Conservation (phyloP, 2,329 filamentous ascomycete species). For the Xenoacremonium recifei region DNA sequence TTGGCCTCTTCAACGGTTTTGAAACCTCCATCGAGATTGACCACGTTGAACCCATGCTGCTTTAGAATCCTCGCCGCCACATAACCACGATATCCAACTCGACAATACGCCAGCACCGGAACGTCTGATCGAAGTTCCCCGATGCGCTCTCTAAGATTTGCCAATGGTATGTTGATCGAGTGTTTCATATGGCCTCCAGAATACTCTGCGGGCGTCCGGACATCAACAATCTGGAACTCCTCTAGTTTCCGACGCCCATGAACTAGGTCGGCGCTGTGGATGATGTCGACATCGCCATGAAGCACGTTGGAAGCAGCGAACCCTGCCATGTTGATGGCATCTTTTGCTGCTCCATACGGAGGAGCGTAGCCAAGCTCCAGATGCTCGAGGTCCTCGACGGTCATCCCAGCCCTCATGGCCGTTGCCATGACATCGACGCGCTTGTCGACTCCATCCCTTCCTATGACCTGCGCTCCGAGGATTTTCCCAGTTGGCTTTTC, state of each 20-base stretch:
- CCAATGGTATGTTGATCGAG: conserved; percentile 8
- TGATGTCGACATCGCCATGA: conserved; percentile 7
- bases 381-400: conserved; percentile 9
- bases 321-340: conserved; percentile 9
- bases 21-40: neutral
- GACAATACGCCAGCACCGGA: neutral
- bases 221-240: conserved; percentile 8
- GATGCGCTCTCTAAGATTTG: neutral
- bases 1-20: neutral
- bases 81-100: neutral
- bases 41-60: neutral
- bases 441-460: conserved; percentile 7
- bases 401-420: conserved; percentile 9
- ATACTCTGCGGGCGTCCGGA: conserved; percentile 5
- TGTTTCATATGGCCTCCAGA: conserved; percentile 2
- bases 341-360: conserved; percentile 9
- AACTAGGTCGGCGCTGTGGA: conserved; percentile 5
- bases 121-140: neutral
- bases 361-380: conserved; percentile 10
- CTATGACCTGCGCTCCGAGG: conserved; percentile 8
- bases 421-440: conserved; percentile 10
- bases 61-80: neutral
- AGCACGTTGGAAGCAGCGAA: conserved; percentile 7
- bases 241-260: neutral
- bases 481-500: conserved; percentile 2